phyloP scores from a whole-genome alignment of 495 filamentous ascomycete species.

The Tuber calosporum region DNA sequence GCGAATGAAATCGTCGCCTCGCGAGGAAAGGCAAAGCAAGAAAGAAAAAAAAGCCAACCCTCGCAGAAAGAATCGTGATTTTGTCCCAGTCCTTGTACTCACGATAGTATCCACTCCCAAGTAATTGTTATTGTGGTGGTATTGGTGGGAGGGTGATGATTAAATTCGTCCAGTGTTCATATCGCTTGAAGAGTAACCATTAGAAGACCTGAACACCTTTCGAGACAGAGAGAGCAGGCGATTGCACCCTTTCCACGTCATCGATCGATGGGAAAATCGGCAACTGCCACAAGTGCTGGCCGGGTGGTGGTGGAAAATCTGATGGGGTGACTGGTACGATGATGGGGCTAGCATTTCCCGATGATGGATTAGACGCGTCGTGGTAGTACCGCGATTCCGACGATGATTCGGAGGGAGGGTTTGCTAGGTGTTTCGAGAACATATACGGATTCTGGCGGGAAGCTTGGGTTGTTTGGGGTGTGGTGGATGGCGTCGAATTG shows the following conservation, averaged over 20 bases:
- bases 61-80: not conserved
- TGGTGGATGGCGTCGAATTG: conserved; percentile 34
- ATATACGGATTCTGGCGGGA: conserved; percentile 33
- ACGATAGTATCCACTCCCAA: not conserved
- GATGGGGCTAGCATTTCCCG: conserved; percentile 35
- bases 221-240: conserved; percentile 23
- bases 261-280: conserved; percentile 32
- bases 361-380: conserved; percentile 34
- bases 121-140: not conserved
- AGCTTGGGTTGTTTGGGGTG: conserved; percentile 35
- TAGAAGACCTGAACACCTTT: conserved; percentile 37
- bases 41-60: not conserved
- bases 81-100: not conserved
- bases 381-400: conserved; percentile 36
- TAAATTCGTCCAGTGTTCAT: not conserved
- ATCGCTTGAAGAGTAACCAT: conserved; percentile 1
- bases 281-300: conserved; percentile 29
- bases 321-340: conserved; percentile 34
- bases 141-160: not conserved
- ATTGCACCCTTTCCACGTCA: conserved; percentile 34
- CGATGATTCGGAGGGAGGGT: conserved; percentile 35
- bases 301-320: conserved; percentile 30
- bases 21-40: not conserved
- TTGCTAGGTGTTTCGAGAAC: conserved; percentile 34
- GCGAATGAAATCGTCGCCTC: conserved; percentile 21